Evolutionary conservation across 1,284 basidiomycete species (phyloP).

Genomic region (Trichosporon sp.): DNA sequence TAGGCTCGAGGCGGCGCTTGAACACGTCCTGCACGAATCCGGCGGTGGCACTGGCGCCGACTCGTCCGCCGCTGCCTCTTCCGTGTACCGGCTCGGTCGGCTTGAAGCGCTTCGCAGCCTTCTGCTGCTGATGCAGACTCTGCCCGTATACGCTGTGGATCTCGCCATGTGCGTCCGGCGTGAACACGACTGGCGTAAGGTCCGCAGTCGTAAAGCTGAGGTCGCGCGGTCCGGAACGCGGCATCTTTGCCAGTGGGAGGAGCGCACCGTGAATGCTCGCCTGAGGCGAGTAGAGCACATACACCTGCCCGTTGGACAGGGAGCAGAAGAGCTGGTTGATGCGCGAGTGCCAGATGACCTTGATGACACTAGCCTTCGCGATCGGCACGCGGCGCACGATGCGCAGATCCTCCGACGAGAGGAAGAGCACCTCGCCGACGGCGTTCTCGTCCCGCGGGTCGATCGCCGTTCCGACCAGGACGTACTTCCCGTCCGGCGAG

Average conservation of each 20-base stretch:
- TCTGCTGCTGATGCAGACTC: slow-evolving; percentile 78
- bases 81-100: slow-evolving; percentile 88
- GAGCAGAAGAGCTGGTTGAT: slow-evolving; percentile 93
- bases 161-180: slow-evolving; percentile 69
- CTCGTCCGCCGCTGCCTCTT: slow-evolving; percentile 83
- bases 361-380: slow-evolving; percentile 71
- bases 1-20: slow-evolving; percentile 47
- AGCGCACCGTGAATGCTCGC: slow-evolving; percentile 88
- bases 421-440: slow-evolving; percentile 63
- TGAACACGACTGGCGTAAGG: slow-evolving; percentile 67
- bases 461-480: slow-evolving; percentile 68
- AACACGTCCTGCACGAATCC: slow-evolving; percentile 91
- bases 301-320: slow-evolving; percentile 78
- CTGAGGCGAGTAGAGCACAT: slow-evolving; percentile 81
- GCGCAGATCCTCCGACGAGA: slow-evolving; percentile 63
- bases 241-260: slow-evolving; percentile 60
- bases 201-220: slow-evolving; percentile 74
- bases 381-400: slow-evolving; percentile 56
- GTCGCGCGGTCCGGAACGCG: slow-evolving; percentile 66
- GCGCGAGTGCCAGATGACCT: slow-evolving; percentile 88
- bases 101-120: slow-evolving; percentile 79
- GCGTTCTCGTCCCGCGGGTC: slow-evolving; percentile 56
- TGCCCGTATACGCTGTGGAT: slow-evolving; percentile 79
- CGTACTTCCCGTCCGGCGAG: slow-evolving; percentile 79
- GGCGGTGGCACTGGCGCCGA: slow-evolving; percentile 91